A percentile compares a stretch with the other conserved stretches of the same genome.
phyloP scores from a whole-genome alignment of 352 stramenopile species.

The Ophiocytium majus region DNA sequence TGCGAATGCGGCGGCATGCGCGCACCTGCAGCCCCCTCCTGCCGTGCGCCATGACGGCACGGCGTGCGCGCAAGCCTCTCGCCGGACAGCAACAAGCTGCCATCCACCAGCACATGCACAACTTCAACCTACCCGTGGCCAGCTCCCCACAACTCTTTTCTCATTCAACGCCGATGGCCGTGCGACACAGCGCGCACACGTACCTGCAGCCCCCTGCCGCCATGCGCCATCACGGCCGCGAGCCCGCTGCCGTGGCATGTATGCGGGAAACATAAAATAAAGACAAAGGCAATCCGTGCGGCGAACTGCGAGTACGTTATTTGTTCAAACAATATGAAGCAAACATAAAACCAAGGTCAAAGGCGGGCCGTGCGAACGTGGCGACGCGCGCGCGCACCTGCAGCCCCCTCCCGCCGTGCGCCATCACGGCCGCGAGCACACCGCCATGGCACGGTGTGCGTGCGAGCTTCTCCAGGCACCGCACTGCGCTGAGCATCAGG shows the following conservation, averaged over 20 bases:
- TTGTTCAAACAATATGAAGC: no score
- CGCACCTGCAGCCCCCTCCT: background rate
- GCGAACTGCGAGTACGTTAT: background rate
- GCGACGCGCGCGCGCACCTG: background rate
- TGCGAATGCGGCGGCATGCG: no score
- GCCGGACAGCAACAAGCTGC: background rate
- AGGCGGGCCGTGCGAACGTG: no score
- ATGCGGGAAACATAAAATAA: background rate
- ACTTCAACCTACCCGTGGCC: no score
- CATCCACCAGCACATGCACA: no score
- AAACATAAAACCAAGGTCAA: no score
- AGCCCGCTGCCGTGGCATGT: background rate
- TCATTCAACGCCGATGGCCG: no score
- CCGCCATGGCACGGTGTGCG: background rate
- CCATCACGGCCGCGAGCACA: background rate
- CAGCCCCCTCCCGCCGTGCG: background rate
- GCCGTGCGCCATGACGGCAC: background rate
- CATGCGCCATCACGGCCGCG: background rate
- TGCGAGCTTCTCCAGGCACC: background rate
- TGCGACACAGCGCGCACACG: no score
- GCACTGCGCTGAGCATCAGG: background rate
- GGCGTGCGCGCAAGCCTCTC: background rate
- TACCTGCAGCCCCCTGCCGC: background rate
- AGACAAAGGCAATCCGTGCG: background rate
- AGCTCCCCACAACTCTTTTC: no score